Evolutionary conservation across 2,329 filamentous ascomycete genomes (phyloP), one percentile per base, ranked within the genome.

Genomic region (Fusarium hainanense): DNA sequence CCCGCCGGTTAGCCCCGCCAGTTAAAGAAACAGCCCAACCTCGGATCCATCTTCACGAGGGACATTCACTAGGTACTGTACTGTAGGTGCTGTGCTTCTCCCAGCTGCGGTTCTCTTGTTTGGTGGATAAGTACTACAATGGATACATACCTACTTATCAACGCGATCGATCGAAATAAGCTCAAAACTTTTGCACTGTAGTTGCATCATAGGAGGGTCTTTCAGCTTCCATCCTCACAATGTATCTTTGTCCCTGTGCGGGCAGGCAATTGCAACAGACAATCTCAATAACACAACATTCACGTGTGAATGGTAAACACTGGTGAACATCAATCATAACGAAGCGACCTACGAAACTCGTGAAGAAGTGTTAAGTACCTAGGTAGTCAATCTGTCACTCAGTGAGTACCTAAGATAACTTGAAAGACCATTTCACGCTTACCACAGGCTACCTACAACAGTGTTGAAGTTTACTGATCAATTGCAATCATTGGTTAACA

Each of bases 1-100:
- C 66, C 68, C 68, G 63, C 63, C 68, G 67, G 54, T 43, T 68
- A 64, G 27, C 54, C 41, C 63, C 63, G 54, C 55, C 41, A 61
- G 21, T 30, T 32, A 63, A 64, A 54, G 63, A 56, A 34, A 23
- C 60, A 30, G 12, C 28, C 28, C 12, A 58, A n/a, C 14, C 27
- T n/a, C 41, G 34, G 10, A 37, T 37, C 34, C 34, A 32, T 30
- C 23, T 58, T 32, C 55, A 43, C 32, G 23, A 60, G 34, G 20
- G n/a, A 20, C 11, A 23, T n/a, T 28, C 11, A 23, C 14, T 28
- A 55, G 12, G 28, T 30, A 6, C 28, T n/a, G 34, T 6, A 18
- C 4, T 14, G 16, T 34, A 18, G 16, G 32, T 37, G 32, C 32
- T 37, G 34, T 37, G 34, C 34, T 44, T 14, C 43, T 37, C 40